A percentile compares a stretch with the other conserved stretches of the same genome.
These are phyloP conservation scores for Ajuga reptans DNA, from an alignment of 305 asterid genomes.

Conservation along the genomic window DNA sequence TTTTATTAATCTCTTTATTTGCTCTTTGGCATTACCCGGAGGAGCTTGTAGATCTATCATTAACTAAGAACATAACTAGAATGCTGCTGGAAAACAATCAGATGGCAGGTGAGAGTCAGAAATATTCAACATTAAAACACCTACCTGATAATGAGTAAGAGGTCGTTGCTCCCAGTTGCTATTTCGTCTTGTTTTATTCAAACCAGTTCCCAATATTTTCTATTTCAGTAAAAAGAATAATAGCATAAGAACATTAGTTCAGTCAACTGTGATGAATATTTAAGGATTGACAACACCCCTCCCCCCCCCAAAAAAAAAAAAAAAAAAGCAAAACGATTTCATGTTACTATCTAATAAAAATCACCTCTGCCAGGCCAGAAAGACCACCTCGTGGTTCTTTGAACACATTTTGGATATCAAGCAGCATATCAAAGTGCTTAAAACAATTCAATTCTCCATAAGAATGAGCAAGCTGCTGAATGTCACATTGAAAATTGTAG, in stretches of 20 bases:
- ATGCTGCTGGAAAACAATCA: not conserved
- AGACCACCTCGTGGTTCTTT: slow-evolving; percentile 86
- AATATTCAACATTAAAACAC: slow-evolving; percentile 14
- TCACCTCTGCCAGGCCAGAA: slow-evolving; percentile 84
- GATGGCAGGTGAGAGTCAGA: not conserved
- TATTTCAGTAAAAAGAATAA: slow-evolving; percentile 32
- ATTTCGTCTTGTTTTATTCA: slow-evolving; percentile 87
- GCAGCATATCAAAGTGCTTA: slow-evolving; percentile 77
- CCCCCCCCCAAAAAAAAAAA: not conserved
- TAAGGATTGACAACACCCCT: not conserved
- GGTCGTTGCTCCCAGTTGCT: slow-evolving; percentile 99
- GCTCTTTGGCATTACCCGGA: no score
- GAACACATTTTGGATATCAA: slow-evolving; percentile 87
- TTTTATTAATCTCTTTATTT: no score
- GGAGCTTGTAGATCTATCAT: no score
- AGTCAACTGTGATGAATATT: not conserved
- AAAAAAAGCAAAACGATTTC: not conserved
- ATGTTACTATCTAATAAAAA: not conserved
- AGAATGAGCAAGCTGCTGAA: slow-evolving; percentile 65
- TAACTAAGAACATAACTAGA: not conserved
- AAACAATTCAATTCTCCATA: slow-evolving; percentile 73
- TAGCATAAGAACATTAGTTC: slow-evolving; percentile 4
- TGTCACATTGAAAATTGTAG: slow-evolving; percentile 86
- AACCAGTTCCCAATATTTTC: slow-evolving; percentile 75
- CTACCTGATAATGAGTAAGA: slow-evolving; percentile 64